A percentile compares a stretch with the other conserved stretches of the same genome.
These are phyloP conservation scores for Fusarium algeriense DNA, from an alignment of 2,329 filamentous ascomycete species.

Conservation along the genomic window DNA sequence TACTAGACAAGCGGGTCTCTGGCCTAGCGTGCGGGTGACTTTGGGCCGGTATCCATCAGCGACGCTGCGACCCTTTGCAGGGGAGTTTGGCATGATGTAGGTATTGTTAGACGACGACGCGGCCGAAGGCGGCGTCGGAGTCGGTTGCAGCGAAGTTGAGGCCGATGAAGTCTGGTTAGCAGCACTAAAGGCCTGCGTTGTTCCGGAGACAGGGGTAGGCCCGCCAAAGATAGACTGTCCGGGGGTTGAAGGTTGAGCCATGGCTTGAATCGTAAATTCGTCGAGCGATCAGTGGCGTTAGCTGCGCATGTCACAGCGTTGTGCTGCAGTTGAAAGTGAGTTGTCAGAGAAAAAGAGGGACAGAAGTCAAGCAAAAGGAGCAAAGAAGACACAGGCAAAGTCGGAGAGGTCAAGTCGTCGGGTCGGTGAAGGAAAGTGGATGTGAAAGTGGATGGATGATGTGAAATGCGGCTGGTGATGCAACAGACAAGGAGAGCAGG, in stretches of 20 bases:
- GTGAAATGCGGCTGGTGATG: conserved; percentile 37
- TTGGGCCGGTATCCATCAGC: conserved; percentile 85
- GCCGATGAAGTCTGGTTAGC: conserved; percentile 47
- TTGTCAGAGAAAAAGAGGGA: not conserved
- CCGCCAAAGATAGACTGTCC: conserved; percentile 64
- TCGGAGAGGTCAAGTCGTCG: conserved; percentile 33
- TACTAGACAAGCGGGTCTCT: conserved; percentile 91
- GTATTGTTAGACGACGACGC: conserved; percentile 75
- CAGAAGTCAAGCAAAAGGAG: not conserved
- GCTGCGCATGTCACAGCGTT: conserved; percentile 40
- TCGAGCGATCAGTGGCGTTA: conserved; percentile 39
- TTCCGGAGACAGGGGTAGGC: conserved; percentile 48
- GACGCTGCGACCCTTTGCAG: conserved; percentile 73
- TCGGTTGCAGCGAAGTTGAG: conserved; percentile 44
- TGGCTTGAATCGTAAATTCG: conserved; percentile 47
- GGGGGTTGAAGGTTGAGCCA: conserved; percentile 62
- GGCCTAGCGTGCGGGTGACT: conserved; percentile 81
- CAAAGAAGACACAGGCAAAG: not conserved
- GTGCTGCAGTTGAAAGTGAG: conserved; percentile 10
- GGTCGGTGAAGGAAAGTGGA: conserved; percentile 39
- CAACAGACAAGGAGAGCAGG: conserved; percentile 23
- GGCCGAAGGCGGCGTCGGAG: conserved; percentile 42
- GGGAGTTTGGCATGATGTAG: conserved; percentile 91
- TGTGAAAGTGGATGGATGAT: conserved; percentile 30
- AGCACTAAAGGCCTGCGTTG: conserved; percentile 42